phyloP scores from a whole-genome alignment of 2,329 filamentous ascomycete genomes.

The Rhynchosporium agropyri region DNA sequence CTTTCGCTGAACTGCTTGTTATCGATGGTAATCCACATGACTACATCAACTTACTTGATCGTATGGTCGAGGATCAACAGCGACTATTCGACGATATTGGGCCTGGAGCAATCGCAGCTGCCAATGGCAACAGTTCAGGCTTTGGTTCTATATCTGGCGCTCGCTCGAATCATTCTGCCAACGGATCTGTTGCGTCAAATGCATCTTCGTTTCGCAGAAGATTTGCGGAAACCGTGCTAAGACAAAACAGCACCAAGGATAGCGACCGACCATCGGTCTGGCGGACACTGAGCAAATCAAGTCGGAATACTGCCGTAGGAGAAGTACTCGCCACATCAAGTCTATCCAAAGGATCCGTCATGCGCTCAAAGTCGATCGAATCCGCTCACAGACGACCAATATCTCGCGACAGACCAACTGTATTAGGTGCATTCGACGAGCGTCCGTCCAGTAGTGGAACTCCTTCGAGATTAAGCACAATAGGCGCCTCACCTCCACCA shows the following conservation, averaged over 20 bases:
- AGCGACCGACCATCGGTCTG: conserved; percentile 78
- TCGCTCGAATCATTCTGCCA: conserved; percentile 42
- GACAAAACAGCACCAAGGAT: conserved; percentile 77
- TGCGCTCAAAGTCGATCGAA: conserved; percentile 79
- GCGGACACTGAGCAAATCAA: conserved; percentile 84
- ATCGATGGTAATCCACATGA: conserved; percentile 75
- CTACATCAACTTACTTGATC: conserved; percentile 86
- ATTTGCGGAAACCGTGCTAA: conserved; percentile 76
- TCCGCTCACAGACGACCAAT: conserved; percentile 57
- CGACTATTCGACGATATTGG: conserved; percentile 75
- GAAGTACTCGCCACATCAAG: conserved; percentile 56
- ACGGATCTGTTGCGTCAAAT: conserved; percentile 81
- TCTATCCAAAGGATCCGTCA: conserved; percentile 66
- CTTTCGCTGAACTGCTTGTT: conserved; percentile 86
- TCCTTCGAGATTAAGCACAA: conserved; percentile 38
- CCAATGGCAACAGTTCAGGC: conserved; percentile 27
- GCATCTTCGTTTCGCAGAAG: conserved; percentile 82
- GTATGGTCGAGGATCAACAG: conserved; percentile 86
- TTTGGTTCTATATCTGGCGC: conserved; percentile 38
- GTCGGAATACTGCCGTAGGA: conserved; percentile 60
- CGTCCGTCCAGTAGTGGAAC: conserved; percentile 59
- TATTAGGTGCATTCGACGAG: conserved; percentile 66
- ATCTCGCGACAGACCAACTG: conserved; percentile 62
- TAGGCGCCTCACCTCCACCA: conserved; percentile 40
- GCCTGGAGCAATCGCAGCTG: conserved; percentile 36